A percentile compares a stretch with the other conserved stretches of the same genome.
These are phyloP conservation scores for Fusarium setosum DNA, from an alignment of 2,329 filamentous ascomycete genomes.

Conservation along the genomic window DNA sequence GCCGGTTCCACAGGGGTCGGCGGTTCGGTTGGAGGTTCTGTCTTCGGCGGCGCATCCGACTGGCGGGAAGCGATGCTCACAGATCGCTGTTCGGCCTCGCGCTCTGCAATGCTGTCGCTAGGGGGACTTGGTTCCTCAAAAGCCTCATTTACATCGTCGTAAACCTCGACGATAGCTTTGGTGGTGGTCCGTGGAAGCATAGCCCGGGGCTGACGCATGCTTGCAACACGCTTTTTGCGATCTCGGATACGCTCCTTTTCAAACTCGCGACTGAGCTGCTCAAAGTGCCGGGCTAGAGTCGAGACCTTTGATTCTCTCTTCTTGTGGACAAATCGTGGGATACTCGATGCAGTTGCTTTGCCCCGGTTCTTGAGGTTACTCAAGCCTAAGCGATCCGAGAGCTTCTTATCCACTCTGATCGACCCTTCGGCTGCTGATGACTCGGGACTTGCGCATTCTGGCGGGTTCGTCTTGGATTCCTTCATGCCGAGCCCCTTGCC, in stretches of 20 bases:
- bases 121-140: slow-evolving; percentile 77
- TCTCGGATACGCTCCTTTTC: slow-evolving; percentile 93
- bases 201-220: slow-evolving; percentile 78
- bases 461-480: slow-evolving; percentile 46
- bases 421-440: slow-evolving; percentile 50
- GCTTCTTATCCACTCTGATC: slow-evolving; percentile 75
- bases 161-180: slow-evolving; percentile 96
- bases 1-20: slow-evolving; percentile 39
- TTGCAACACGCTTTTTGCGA: slow-evolving; percentile 82
- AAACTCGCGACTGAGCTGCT: slow-evolving; percentile 95
- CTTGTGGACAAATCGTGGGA: slow-evolving; percentile 86
- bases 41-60: slow-evolving; percentile 42
- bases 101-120: slow-evolving; percentile 58
- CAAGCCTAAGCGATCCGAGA: slow-evolving; percentile 78
- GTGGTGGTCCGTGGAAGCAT: slow-evolving; percentile 88
- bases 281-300: slow-evolving; percentile 93
- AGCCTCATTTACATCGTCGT: slow-evolving; percentile 92
- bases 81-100: slow-evolving; percentile 46
- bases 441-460: slow-evolving; percentile 37
- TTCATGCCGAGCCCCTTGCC: slow-evolving; percentile 54
- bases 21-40: slow-evolving; percentile 31
- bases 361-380: slow-evolving; percentile 70
- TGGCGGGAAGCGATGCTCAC: slow-evolving; percentile 39
- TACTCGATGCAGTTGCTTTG: slow-evolving; percentile 76
- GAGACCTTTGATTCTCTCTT: slow-evolving; percentile 84